Evolutionary conservation across 345 rosid genomes (phyloP).

Genomic region (Eucalyptus caleyi): DNA sequence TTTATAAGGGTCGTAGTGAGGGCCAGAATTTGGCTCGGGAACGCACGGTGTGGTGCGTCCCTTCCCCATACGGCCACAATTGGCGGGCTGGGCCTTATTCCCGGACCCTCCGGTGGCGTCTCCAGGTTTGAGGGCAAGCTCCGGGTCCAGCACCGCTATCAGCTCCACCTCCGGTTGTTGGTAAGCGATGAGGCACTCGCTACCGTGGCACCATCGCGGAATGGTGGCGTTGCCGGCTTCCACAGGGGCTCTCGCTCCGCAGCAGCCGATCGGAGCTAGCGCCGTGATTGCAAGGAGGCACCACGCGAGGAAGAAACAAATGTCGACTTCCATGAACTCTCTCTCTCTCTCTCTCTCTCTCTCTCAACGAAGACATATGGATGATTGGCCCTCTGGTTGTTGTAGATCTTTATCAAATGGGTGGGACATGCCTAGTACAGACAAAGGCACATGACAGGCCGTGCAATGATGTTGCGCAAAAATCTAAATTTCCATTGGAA

Average conservation of each 20-base stretch:
- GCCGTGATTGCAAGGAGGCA: not conserved
- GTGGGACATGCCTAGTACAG: not conserved
- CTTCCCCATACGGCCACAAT: not conserved
- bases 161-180: not conserved
- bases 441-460: not conserved
- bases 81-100: accelerated
- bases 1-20: not conserved
- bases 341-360: not conserved
- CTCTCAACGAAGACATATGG: not conserved
- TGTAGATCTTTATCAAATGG: not conserved
- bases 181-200: not conserved
- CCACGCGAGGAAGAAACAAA: not conserved
- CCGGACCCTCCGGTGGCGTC: accelerated
- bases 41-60: not conserved
- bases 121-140: not conserved
- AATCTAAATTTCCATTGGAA: not conserved
- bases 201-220: not conserved
- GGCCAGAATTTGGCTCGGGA: accelerated
- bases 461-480: not conserved
- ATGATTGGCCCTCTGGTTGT: not conserved
- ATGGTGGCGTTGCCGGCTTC: not conserved
- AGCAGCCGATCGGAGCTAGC: not conserved
- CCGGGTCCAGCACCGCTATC: not conserved
- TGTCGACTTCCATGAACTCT: not conserved
- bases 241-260: not conserved